Evolutionary conservation across 1,284 basidiomycete genomes (phyloP).

Genomic region (Singerocomus inundabilis): DNA sequence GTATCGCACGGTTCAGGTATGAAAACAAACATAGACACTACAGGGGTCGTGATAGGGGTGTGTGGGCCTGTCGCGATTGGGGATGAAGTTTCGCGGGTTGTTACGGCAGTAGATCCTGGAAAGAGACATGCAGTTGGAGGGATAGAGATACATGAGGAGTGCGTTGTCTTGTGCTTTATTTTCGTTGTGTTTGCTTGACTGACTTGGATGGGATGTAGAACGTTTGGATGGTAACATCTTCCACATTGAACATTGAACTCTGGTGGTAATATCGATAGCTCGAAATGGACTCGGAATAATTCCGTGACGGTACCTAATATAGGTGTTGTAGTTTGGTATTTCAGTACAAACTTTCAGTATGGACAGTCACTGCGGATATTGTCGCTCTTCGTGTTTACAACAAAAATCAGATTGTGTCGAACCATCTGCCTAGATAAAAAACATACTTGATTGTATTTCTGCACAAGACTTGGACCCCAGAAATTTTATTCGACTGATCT

Average conservation of each 20-base stretch:
- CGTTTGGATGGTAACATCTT: conserved; percentile 26
- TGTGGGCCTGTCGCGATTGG: conserved; percentile 66
- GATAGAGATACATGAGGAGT: conserved; percentile 72
- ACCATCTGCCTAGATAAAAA: too few relatives aligned
- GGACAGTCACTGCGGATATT: too few relatives aligned
- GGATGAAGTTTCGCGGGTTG: conserved; percentile 55
- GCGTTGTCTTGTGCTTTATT: conserved; percentile 5
- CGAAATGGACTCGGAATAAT: neutral
- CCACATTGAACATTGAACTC: neutral
- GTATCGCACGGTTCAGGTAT: conserved; percentile 42
- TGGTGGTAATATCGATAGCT: neutral
- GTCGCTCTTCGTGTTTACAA: too few relatives aligned
- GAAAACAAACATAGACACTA: conserved; percentile 45
- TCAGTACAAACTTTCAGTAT: too few relatives aligned
- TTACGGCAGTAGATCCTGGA: conserved; percentile 48
- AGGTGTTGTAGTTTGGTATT: conserved; percentile 1
- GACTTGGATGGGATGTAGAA: conserved; percentile 12
- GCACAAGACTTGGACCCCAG: too few relatives aligned
- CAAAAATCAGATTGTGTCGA: too few relatives aligned
- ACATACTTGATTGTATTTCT: too few relatives aligned
- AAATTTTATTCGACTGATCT: too few relatives aligned
- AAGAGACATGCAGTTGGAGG: conserved; percentile 65
- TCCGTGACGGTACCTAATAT: neutral
- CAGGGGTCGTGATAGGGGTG: conserved; percentile 64
- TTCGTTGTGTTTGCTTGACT: conserved; percentile 9